A percentile compares a stretch with the other conserved stretches of the same genome.
phyloP scores from a whole-genome alignment of 208 protist species.

The Leishmania aethiopica region DNA sequence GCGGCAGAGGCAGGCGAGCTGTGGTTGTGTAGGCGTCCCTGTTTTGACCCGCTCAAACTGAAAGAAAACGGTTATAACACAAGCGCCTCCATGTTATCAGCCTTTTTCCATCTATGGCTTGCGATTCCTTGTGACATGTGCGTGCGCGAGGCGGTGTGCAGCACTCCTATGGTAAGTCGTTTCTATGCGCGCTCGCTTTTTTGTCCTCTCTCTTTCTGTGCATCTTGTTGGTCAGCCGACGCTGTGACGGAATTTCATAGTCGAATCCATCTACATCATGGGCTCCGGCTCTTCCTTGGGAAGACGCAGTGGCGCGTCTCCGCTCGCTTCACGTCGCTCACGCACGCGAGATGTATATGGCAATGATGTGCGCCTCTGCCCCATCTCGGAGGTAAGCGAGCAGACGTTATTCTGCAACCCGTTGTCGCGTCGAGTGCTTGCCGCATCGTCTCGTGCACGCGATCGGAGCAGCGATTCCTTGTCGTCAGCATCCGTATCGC shows the following conservation, averaged over 20 bases:
- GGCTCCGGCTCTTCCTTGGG: neutral
- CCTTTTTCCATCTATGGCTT: no score
- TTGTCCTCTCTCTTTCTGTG: neutral
- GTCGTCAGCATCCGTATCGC: no score
- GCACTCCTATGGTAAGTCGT: neutral
- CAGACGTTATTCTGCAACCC: neutral
- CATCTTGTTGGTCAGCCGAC: neutral
- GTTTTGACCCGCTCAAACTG: no score
- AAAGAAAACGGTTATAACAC: no score
- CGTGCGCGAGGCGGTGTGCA: neutral
- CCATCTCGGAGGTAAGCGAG: neutral
- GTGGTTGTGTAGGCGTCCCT: no score
- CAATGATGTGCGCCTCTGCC: neutral
- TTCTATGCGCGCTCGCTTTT: neutral
- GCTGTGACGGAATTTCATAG: neutral
- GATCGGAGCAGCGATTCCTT: no score
- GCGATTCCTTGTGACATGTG: neutral
- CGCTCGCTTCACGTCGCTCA: neutral
- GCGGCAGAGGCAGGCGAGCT: no score
- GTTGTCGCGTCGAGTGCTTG: no score
- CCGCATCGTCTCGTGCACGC: neutral
- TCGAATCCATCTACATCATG: neutral
- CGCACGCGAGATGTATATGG: neutral
- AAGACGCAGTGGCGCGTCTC: neutral
- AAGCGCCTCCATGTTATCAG: no score